phyloP scores from a whole-genome alignment of 306 rosid species.

The Rosa persica region DNA sequence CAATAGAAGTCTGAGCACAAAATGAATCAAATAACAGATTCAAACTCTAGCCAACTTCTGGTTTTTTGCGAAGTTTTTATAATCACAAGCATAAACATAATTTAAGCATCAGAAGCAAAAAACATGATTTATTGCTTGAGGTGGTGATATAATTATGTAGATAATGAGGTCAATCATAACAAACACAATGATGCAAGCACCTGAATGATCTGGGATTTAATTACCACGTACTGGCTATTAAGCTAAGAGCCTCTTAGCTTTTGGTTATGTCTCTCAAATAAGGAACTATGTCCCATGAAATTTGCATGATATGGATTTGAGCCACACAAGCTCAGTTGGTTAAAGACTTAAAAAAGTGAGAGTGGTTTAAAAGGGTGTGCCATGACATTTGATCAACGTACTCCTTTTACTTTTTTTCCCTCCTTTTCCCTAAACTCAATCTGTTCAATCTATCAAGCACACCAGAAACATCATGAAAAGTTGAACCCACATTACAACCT shows the following conservation, averaged over 20 bases:
- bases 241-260: neutral
- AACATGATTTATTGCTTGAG: neutral
- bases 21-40: neutral
- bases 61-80: neutral
- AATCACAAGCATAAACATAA: neutral
- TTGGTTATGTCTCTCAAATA: neutral
- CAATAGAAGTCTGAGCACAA: neutral
- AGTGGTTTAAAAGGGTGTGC: conserved; percentile 11
- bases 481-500: conserved; percentile 4
- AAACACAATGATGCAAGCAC: conserved; percentile 8
- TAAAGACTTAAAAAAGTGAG: neutral
- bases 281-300: conserved; percentile 14
- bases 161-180: neutral
- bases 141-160: neutral
- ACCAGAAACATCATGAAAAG: neutral
- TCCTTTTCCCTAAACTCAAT: neutral
- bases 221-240: neutral
- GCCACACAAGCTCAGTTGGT: conserved; percentile 15
- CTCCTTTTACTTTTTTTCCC: neutral
- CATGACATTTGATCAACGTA: neutral
- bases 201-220: neutral
- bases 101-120: too few species aligned
- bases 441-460: neutral
- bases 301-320: conserved; percentile 9
- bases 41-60: neutral